Evolutionary conservation across 805 yeast genomes (phyloP).

Genomic region (Tetrapisispora iriomotensis): DNA sequence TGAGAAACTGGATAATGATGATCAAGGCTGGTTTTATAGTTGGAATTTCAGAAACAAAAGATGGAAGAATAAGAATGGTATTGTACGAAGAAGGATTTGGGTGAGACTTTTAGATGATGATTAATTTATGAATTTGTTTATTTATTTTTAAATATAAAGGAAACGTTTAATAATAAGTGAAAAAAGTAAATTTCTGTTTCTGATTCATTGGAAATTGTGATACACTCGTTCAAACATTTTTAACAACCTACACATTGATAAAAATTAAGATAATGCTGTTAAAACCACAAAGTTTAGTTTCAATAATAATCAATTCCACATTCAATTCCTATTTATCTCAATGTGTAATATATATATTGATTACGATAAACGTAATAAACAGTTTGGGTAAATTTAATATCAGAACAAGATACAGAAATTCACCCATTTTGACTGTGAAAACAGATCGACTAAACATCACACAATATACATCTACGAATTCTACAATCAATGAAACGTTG

Average conservation of each 20-base stretch:
- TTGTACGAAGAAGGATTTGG: slow-evolving; percentile 64
- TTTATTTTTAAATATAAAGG: not conserved
- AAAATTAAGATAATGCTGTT: not conserved
- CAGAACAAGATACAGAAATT: too few relatives aligned
- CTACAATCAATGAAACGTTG: not conserved
- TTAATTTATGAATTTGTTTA: not conserved
- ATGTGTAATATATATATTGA: not conserved
- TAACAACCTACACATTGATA: too few relatives aligned
- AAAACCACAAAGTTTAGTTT: not conserved
- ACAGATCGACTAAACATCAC: not conserved
- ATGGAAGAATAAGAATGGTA: slow-evolving; percentile 61
- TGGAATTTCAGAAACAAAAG: slow-evolving; percentile 35
- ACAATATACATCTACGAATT: not conserved
- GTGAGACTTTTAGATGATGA: slow-evolving; percentile 25
- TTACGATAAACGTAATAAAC: not conserved
- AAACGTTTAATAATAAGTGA: not conserved
- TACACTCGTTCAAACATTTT: too few relatives aligned
- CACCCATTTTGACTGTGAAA: not conserved
- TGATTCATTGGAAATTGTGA: too few relatives aligned
- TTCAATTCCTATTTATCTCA: not conserved
- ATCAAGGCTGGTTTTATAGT: slow-evolving; percentile 77
- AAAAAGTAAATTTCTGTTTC: too few relatives aligned
- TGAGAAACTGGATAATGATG: slow-evolving; percentile 51
- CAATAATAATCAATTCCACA: not conserved
- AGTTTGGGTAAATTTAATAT: not conserved